A percentile compares a stretch with the other conserved stretches of the same genome.
phyloP scores from a whole-genome alignment of 805 yeast genomes.

The Citeromyces nyonsensis region DNA sequence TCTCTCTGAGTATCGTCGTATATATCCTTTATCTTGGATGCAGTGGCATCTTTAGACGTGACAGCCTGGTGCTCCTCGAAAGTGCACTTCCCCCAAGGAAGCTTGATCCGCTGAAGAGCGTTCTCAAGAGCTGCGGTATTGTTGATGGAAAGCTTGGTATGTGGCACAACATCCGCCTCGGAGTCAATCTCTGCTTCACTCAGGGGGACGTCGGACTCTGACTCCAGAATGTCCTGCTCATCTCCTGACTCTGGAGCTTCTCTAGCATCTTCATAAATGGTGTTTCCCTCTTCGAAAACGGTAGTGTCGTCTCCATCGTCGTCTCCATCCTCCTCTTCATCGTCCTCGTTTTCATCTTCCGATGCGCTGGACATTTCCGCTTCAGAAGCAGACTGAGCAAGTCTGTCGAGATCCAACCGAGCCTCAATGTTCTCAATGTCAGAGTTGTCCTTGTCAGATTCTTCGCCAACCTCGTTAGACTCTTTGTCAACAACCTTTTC shows the following conservation, averaged over 20 bases:
- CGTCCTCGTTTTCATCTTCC: conserved; percentile 18
- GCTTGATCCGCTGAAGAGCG: conserved; percentile 46
- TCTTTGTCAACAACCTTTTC: conserved; percentile 18
- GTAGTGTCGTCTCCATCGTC: conserved; percentile 7
- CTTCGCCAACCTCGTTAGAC: conserved; percentile 24
- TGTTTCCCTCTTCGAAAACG: conserved; percentile 8
- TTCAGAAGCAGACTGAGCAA: conserved; percentile 30
- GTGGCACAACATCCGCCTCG: conserved; percentile 89
- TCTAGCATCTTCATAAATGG: conserved; percentile 20
- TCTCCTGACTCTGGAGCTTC: conserved; percentile 30
- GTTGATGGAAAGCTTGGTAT: conserved; percentile 78
- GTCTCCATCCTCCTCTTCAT: conserved; percentile 10
- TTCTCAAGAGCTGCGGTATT: conserved; percentile 73
- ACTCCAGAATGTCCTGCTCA: conserved; percentile 45
- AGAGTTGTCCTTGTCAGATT: conserved; percentile 21
- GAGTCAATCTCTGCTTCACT: conserved; percentile 89
- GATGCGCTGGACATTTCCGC: conserved; percentile 18
- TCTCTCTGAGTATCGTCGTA: conserved; percentile 95
- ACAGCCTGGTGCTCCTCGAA: conserved; percentile 79
- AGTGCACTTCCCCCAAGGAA: conserved; percentile 49
- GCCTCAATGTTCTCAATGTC: conserved; percentile 7
- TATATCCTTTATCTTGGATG: conserved; percentile 62
- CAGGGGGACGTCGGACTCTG: conserved; percentile 71
- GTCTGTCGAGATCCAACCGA: conserved; percentile 9
- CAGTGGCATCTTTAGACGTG: conserved; percentile 44